phyloP scores from a whole-genome alignment of 345 rosid genomes.

The Populus deltoides region DNA sequence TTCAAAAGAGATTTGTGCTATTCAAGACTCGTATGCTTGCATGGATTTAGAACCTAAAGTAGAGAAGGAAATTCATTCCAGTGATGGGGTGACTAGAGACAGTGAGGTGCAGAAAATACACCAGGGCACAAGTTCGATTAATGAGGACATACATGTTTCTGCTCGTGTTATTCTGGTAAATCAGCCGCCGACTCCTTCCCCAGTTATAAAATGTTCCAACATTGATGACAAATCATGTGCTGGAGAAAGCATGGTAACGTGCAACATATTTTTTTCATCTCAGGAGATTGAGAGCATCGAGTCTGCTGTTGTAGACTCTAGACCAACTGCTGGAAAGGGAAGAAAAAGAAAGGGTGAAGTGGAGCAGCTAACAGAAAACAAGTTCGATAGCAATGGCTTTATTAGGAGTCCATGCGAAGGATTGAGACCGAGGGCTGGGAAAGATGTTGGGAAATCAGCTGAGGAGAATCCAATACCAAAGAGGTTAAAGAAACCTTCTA shows the following conservation, averaged over 20 bases:
- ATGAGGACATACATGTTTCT: conserved; percentile 29
- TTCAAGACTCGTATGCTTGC: conserved; percentile 16
- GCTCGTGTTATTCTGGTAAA: neutral
- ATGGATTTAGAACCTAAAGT: neutral
- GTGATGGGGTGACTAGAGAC: conserved; percentile 23
- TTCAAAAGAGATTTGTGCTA: conserved; percentile 13
- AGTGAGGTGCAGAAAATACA: conserved; percentile 25
- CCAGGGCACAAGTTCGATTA: conserved; percentile 13
- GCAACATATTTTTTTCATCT: conserved; percentile 27
- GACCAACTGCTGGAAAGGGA: conserved; percentile 29
- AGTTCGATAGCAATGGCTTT: conserved; percentile 39
- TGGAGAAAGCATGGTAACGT: conserved; percentile 18
- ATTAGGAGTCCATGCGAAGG: conserved; percentile 98
- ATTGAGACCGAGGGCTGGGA: conserved; percentile 69
- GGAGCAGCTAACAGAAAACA: conserved; percentile 40
- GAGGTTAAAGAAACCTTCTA: conserved; percentile 36
- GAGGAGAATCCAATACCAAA: conserved; percentile 37
- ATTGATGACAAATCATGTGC: conserved; percentile 31
- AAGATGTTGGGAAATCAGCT: conserved; percentile 28
- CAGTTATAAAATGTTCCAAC: conserved; percentile 22
- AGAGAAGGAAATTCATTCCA: conserved; percentile 8
- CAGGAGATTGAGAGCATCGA: conserved; percentile 19
- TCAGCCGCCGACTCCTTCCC: conserved; percentile 11
- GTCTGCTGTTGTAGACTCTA: conserved; percentile 18
- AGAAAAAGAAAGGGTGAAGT: conserved; percentile 54